Conservation (phyloP, 768 basidiomycete genomes). For the Trametes cinnabarina region DNA sequence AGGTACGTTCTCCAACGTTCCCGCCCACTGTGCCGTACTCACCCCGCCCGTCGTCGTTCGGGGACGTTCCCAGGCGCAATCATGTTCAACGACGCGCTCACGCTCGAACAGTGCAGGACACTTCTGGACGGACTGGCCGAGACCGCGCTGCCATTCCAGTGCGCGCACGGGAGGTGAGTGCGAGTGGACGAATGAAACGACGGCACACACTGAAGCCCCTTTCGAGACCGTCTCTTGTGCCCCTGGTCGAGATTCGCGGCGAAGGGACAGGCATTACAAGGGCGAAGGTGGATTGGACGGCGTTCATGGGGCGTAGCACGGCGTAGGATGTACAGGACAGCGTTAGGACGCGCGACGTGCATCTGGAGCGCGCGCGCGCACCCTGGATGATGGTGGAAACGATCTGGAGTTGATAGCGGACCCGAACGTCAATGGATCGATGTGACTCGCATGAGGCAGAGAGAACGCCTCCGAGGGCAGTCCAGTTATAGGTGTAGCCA, state of each 20-base stretch:
- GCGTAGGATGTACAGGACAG: background rate
- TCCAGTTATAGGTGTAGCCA: too few species aligned
- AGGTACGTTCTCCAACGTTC: constrained; percentile 48
- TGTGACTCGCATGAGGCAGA: constrained; percentile 8
- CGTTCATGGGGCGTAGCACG: background rate
- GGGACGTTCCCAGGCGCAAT: constrained; percentile 67
- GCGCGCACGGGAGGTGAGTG: constrained; percentile 86
- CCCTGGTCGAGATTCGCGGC: constrained; percentile 13
- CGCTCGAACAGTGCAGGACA: constrained; percentile 60
- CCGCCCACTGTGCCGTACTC: background rate
- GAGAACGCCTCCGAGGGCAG: too few species aligned
- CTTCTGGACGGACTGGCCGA: constrained; percentile 66
- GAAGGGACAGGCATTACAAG: background rate
- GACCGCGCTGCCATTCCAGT: constrained; percentile 88
- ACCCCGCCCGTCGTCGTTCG: background rate
- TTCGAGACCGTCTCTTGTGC: constrained; percentile 23
- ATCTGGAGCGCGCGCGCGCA: background rate
- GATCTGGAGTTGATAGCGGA: constrained; percentile 11
- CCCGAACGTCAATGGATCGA: background rate
- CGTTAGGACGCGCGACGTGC: background rate
- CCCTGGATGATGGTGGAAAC: background rate
- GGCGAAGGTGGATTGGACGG: constrained; percentile 2
- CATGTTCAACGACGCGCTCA: constrained; percentile 91
- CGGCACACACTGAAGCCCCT: background rate
- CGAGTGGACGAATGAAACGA: background rate